A percentile compares a stretch with the other conserved stretches of the same genome.
Evolutionary conservation across 2,329 filamentous ascomycete genomes (phyloP).

Genomic region (Arthrobotrys iridis): DNA sequence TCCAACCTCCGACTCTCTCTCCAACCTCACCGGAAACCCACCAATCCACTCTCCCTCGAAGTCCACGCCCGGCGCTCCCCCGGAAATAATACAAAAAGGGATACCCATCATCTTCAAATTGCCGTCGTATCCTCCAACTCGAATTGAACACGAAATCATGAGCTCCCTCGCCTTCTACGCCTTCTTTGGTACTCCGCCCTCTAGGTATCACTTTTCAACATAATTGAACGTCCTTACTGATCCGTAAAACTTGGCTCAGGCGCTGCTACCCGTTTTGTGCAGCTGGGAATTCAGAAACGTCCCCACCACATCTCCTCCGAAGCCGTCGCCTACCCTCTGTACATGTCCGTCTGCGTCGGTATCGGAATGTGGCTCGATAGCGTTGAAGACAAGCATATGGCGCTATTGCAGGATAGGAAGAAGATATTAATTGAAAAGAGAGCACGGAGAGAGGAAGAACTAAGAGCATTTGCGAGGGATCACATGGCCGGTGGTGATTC

Average conservation of each 20-base stretch:
- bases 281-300: slow-evolving; percentile 98
- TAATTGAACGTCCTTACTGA: background rate
- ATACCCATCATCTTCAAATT: background rate
- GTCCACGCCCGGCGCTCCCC: background rate
- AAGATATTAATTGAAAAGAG: slow-evolving; percentile 87
- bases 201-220: background rate
- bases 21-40: background rate
- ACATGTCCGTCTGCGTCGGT: slow-evolving; percentile 82
- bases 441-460: slow-evolving; percentile 73
- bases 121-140: background rate
- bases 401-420: slow-evolving; percentile 80
- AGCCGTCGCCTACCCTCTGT: slow-evolving; percentile 91
- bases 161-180: slow-evolving; percentile 44
- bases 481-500: background rate
- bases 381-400: slow-evolving; percentile 83
- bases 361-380: slow-evolving; percentile 98
- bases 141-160: slow-evolving; percentile 12
- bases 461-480: slow-evolving; percentile 15
- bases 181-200: slow-evolving; percentile 41
- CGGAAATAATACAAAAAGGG: slow-evolving; percentile 1
- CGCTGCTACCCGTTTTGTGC: slow-evolving; percentile 90
- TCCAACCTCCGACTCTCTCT: slow-evolving; percentile 5
- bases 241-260: slow-evolving; percentile 67
- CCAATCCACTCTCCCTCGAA: background rate
- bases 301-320: slow-evolving; percentile 86